Base-by-base conservation (phyloP, 2,329 filamentous ascomycete genomes). In the Ophiostoma pallidulum region DNA sequence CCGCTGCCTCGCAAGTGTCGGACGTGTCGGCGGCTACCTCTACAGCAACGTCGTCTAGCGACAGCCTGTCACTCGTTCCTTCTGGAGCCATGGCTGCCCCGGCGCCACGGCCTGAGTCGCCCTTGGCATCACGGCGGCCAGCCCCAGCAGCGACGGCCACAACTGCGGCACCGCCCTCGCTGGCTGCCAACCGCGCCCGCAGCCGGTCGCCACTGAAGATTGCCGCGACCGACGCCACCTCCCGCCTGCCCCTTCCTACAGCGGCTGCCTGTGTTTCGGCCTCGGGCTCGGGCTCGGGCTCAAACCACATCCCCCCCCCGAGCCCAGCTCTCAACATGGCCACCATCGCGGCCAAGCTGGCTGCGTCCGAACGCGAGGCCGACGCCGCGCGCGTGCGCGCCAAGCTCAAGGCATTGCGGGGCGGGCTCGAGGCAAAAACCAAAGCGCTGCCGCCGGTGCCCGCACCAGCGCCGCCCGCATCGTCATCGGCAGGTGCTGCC, bases 351-450 rank as follows among this genome's bases (percentile, higher is more conserved):
- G 77, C 77, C 24, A 82, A 82, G 60, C 67, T 82, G 0, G 79
- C 77, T 1, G 78, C 79, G 2, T 77, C 78, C 0, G 79, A 82
- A 53, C 69, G 75, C 16, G 77, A 82, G 45, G 79, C 79, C 4
- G 77, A 82, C 53, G 78, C 78, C 1, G 78, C 78, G 1, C 70
- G 78, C 20, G 77, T 82, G 0, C 66, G 78, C 4, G 79, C 79
- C 3, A 82, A 82, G 59, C 68, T 82, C 26, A 74, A 71, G 55
- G 77, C 78, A 1, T 74, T 73, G 3, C 63, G 70, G 31, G 63
- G 57, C 43, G 50, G 52, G 42, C 28, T 41, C 8, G 28, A 24
- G 3, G 42, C 22, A 6, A 44, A 43, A 14, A 18, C 36, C 13
- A 49, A 49, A 24, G 28, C 22, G 5, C 24, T 29, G n/a, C 28